phyloP scores from a whole-genome alignment of 2,329 filamentous ascomycete species.

The Pyricularia pennisetigena region DNA sequence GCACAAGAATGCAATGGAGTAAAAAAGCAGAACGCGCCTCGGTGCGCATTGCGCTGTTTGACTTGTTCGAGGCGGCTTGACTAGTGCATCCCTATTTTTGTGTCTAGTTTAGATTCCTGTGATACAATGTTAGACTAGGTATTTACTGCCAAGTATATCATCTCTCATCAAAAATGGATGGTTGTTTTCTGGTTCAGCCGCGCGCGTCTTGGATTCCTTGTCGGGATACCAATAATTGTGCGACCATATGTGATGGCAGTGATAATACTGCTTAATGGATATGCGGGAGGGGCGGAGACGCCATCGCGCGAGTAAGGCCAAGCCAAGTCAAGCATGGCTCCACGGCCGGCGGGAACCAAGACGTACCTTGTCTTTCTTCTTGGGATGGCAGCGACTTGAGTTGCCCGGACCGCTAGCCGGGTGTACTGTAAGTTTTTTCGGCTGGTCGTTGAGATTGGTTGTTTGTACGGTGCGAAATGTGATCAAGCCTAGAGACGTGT shows the following conservation, averaged over 20 bases:
- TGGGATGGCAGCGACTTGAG: background rate
- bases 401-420: background rate
- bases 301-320: background rate
- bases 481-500: background rate
- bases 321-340: background rate
- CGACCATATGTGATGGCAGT: background rate
- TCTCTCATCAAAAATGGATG: too few species aligned
- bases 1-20: background rate
- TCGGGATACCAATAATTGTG: background rate
- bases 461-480: background rate
- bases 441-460: background rate
- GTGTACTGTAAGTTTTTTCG: background rate
- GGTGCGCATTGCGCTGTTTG: background rate
- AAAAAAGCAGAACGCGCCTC: background rate
- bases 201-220: background rate
- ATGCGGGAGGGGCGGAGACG: background rate
- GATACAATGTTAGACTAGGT: too few species aligned
- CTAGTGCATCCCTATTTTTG: background rate
- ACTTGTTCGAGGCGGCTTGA: background rate
- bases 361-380: background rate
- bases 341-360: background rate
- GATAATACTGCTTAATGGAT: background rate
- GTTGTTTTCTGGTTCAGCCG: background rate
- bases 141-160: too few species aligned
- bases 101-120: background rate